Percentiles rank a stretch among this genome's conserved stretches.
Evolutionary conservation across 768 basidiomycete genomes (phyloP).

Genomic region (Macrolepiota dolichaula): DNA sequence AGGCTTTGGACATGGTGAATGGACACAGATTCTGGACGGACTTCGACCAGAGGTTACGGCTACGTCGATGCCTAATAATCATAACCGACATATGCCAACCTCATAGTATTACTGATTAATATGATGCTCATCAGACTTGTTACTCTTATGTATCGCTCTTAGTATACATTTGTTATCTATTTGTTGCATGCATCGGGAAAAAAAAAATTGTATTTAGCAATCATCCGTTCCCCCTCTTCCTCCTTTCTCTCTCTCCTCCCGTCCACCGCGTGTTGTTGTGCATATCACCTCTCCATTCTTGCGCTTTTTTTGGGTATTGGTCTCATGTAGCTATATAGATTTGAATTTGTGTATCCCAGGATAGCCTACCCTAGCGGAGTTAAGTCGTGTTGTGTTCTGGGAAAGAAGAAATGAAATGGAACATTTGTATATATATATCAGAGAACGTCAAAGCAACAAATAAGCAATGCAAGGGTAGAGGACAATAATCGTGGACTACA

Average conservation of each 20-base stretch:
- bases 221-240: neutral
- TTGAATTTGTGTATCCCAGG: constrained; percentile 26
- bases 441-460: constrained; percentile 4
- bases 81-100: constrained; percentile 30
- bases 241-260: neutral
- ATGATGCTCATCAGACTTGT: constrained; percentile 5
- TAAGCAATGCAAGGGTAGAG: neutral
- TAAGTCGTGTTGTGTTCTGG: neutral
- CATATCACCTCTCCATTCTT: constrained; percentile 8
- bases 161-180: constrained; percentile 17
- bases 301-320: constrained; percentile 16
- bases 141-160: constrained; percentile 12
- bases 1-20: constrained; percentile 75
- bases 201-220: constrained; percentile 12
- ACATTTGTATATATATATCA: constrained; percentile 32
- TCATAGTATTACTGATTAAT: constrained; percentile 23
- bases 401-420: too few relatives aligned
- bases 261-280: neutral
- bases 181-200: constrained; percentile 7
- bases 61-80: constrained; percentile 13
- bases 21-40: constrained; percentile 61
- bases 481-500: neutral
- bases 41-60: constrained; percentile 44
- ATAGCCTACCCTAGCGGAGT: constrained; percentile 31
- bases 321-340: constrained; percentile 32